Base-by-base conservation (phyloP, 169 alveolate species). In the Plasmodium gonderi region DNA sequence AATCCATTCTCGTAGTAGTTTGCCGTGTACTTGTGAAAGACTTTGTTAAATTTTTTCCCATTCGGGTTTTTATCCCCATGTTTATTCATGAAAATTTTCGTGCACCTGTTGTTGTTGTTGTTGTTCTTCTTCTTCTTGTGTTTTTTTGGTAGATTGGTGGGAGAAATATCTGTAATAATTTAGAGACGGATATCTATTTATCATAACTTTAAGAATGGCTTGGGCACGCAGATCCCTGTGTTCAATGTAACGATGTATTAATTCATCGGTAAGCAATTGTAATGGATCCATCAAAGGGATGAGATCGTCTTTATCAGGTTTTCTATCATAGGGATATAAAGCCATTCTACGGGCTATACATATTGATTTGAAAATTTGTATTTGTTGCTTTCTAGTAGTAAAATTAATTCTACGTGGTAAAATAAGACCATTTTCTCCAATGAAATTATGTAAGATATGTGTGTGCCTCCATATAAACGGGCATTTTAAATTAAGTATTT, bases 221-320 rank as follows among this genome's bases (percentile, higher is more conserved):
- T 91, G 93, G 3, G 98, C 97, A 26, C 98, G 91, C 74, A 95
- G 68, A 44, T 96, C 98, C 8, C 95, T 95, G 40, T 17, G 31
- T 31, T 75, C 89, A 9, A 26, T 87, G 75, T 95, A 96, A 40
- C 97, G 91, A 38, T 96, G 95, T 26, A 94, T 94, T 45, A 96
- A 90, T 79, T 96, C 98, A 40, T 96, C 98, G 40, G 90, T 96
- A 23, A 96, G 90, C 65, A 91, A 90, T 97, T 96, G 96, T 77
- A 85, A 11, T 1, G 98, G 98, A 81, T 96, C 97, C 96, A 96
- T 95, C 29, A 96, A 64, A 17, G 98, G 98, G 68, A 96, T 96
- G 38, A 92, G 74, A 45, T 96, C 97, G 44, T 95, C 91, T 29
- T 79, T 89, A 20, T 95, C 67, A 2, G 98, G 98, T 47, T 95